Percentiles rank a stretch among this genome's conserved stretches.
These are phyloP conservation scores for Trichophaea hybrida DNA, from an alignment of 2,329 filamentous ascomycete genomes.

Conservation along the genomic window DNA sequence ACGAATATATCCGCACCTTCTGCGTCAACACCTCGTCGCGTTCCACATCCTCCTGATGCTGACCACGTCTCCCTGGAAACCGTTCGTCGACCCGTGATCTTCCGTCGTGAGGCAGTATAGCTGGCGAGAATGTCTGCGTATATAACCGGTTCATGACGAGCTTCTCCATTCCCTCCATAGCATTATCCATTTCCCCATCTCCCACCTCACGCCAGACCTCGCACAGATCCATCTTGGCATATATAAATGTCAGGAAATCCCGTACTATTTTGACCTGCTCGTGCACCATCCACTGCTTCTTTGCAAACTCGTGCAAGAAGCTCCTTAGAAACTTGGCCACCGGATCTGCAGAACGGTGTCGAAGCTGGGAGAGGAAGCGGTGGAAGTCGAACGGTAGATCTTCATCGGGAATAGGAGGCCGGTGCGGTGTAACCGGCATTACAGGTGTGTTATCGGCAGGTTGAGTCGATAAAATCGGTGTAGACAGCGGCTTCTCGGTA, in stretches of 20 bases:
- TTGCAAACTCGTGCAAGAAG: conserved; percentile 85
- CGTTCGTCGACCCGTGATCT: conserved; percentile 13
- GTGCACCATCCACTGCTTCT: conserved; percentile 98
- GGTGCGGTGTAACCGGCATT: conserved; percentile 39
- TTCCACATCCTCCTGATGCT: conserved; percentile 96
- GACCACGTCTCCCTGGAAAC: conserved; percentile 54
- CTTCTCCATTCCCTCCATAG: conserved; percentile 97
- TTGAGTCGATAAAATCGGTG: conserved; percentile 41
- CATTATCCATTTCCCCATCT: conserved; percentile 95
- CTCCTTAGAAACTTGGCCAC: conserved; percentile 92
- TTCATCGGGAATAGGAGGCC: conserved; percentile 49
- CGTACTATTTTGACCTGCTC: conserved; percentile 98
- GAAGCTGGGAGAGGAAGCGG: conserved; percentile 84
- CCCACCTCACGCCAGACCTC: conserved; percentile 94
- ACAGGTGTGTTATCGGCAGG: conserved; percentile 46
- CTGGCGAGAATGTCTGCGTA: conserved; percentile 87
- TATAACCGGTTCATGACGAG: conserved; percentile 97
- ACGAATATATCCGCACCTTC: conserved; percentile 92
- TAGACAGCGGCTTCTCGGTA: conserved; percentile 37
- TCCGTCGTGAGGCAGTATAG: conserved; percentile 66
- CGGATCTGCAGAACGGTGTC: conserved; percentile 93
- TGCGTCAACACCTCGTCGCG: conserved; percentile 89
- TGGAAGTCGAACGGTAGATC: conserved; percentile 92
- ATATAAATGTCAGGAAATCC: conserved; percentile 91
- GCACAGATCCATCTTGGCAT: conserved; percentile 94